A percentile compares a stretch with the other conserved stretches of the same genome.
These are phyloP conservation scores for Taphrina pruni DNA, from an alignment of 1,139 yeast genomes.

Conservation along the genomic window DNA sequence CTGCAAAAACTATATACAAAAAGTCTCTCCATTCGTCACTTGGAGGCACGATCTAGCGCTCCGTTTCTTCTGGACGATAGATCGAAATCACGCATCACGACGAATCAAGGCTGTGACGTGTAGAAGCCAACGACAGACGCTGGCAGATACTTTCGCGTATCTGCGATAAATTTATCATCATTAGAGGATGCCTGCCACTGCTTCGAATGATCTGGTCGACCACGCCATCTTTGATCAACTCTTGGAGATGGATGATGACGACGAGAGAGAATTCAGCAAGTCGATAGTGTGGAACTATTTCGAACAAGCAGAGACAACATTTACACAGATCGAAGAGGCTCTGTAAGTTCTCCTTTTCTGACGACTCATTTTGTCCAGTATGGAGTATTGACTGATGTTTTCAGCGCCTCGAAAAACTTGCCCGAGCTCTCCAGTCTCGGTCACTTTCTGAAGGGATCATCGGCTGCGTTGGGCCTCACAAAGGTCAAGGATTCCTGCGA, in stretches of 20 bases:
- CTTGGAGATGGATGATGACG: conserved; percentile 92
- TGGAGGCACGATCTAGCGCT: neutral
- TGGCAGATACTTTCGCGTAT: too few relatives aligned
- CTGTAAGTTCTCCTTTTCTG: conserved; percentile 49
- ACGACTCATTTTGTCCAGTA: too few relatives aligned
- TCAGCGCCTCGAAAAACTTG: conserved; percentile 55
- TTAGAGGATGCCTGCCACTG: conserved; percentile 9
- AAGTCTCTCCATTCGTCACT: neutral
- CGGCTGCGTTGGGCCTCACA: conserved; percentile 88
- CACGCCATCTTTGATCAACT: conserved; percentile 89
- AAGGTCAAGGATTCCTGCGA: conserved; percentile 87
- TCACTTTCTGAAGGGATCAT: conserved; percentile 92
- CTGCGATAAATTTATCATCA: neutral
- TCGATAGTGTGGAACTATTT: conserved; percentile 80
- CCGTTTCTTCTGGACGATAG: neutral
- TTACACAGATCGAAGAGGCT: conserved; percentile 69
- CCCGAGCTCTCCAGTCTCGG: conserved; percentile 75
- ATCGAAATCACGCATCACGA: neutral
- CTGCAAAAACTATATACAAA: too few relatives aligned
- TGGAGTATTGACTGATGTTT: neutral
- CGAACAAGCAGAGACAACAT: conserved; percentile 85
- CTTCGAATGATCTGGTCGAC: conserved; percentile 67
- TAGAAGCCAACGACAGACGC: too few relatives aligned
- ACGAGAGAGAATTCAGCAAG: conserved; percentile 76
- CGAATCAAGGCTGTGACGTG: too few relatives aligned